Percentiles rank a stretch among this genome's conserved stretches.
phyloP scores from a whole-genome alignment of 108 stramenopile genomes.

The Cyclotella baltica region DNA sequence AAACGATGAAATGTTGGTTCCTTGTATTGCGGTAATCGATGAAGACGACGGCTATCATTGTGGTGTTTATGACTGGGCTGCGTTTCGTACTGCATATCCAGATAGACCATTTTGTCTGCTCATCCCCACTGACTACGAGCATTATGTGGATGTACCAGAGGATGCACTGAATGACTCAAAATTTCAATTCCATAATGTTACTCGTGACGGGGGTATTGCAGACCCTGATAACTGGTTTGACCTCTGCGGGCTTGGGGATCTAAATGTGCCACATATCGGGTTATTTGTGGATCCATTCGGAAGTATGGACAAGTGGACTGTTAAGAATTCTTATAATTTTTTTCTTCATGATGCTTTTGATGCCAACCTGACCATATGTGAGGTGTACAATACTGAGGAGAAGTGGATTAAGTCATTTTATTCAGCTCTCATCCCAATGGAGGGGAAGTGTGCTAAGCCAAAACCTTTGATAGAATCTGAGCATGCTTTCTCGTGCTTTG shows the following conservation, averaged over 20 bases:
- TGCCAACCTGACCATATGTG: neutral
- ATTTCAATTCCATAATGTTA: constrained; percentile 4
- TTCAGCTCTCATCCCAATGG: no score
- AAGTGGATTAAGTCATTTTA: neutral
- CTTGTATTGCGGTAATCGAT: neutral
- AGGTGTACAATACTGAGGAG: neutral
- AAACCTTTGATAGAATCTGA: no score
- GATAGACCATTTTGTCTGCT: constrained; percentile 2
- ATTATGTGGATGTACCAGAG: neutral
- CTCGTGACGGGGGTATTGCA: neutral
- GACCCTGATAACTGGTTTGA: constrained; percentile 12
- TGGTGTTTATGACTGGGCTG: neutral
- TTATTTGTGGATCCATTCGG: constrained; percentile 37
- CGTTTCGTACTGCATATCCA: neutral
- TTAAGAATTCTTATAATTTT: constrained; percentile 18
- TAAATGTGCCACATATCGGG: constrained; percentile 15
- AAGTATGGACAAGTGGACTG: constrained; percentile 21
- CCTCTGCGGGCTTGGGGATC: constrained; percentile 15
- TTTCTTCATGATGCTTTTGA: neutral
- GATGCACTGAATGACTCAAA: neutral
- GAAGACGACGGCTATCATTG: neutral
- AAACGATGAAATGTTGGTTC: neutral
- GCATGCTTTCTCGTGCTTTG: no score
- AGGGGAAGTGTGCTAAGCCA: no score
- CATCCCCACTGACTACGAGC: neutral